Evolutionary conservation across 2,329 filamentous ascomycete species (phyloP).

Genomic region (Hypoxylon sp.): DNA sequence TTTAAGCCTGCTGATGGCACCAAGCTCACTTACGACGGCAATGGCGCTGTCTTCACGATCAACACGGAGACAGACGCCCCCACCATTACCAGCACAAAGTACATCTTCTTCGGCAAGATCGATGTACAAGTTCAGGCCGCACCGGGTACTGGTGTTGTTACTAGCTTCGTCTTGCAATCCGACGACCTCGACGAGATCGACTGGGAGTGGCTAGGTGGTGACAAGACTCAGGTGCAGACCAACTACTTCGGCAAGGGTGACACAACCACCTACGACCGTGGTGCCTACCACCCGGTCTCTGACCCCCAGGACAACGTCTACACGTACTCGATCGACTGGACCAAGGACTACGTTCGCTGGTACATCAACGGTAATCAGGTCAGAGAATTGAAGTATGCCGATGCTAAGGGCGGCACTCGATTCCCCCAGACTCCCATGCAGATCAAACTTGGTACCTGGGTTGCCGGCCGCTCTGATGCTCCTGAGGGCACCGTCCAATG

Average conservation of each 20-base stretch:
- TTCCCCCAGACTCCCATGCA: slow-evolving; percentile 82
- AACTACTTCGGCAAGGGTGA: slow-evolving; percentile 86
- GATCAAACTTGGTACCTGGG: slow-evolving; percentile 77
- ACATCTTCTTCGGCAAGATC: slow-evolving; percentile 96
- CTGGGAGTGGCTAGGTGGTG: slow-evolving; percentile 92
- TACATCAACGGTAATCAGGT: slow-evolving; percentile 71
- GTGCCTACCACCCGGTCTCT: slow-evolving; percentile 69
- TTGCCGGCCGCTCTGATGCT: slow-evolving; percentile 69
- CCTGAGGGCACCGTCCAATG: slow-evolving; percentile 77
- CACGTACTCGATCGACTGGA: slow-evolving; percentile 79
- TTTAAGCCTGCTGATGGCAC: slow-evolving; percentile 64
- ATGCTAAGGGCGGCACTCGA: slow-evolving; percentile 68
- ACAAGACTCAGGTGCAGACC: slow-evolving; percentile 80
- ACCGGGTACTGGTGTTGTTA: slow-evolving; percentile 86
- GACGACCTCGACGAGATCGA: slow-evolving; percentile 95
- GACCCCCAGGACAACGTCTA: slow-evolving; percentile 68
- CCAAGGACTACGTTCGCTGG: slow-evolving; percentile 72
- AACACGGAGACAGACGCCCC: slow-evolving; percentile 73
- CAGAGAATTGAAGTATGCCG: slow-evolving; percentile 70
- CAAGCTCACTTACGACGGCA: slow-evolving; percentile 59
- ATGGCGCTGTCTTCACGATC: slow-evolving; percentile 75
- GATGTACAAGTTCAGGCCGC: slow-evolving; percentile 84
- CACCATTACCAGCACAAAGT: slow-evolving; percentile 82
- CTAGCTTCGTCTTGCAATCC: slow-evolving; percentile 89
- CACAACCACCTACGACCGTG: slow-evolving; percentile 76